Conservation (phyloP, 331 rosid species). For the Prunus yedoensis region DNA sequence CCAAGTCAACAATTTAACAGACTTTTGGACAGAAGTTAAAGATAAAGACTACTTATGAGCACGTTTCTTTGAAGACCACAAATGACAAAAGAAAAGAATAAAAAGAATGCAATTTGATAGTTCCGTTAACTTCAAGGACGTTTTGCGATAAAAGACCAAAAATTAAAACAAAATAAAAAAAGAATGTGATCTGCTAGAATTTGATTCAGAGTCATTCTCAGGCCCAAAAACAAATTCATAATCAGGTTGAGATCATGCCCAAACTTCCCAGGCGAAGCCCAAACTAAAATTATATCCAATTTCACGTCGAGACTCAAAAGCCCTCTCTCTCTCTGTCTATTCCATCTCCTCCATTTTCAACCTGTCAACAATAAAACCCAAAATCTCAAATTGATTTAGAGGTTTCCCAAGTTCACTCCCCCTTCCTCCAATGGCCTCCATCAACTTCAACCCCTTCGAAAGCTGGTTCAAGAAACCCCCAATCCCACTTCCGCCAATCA, state of each 20-base stretch:
- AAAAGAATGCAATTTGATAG: too few relatives aligned
- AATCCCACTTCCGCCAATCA: constrained; percentile 50
- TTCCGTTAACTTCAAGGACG: too few relatives aligned
- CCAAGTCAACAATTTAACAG: too few relatives aligned
- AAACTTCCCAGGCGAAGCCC: background rate
- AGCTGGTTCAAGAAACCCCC: constrained; percentile 73
- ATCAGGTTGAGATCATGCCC: too few relatives aligned
- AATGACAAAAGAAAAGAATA: too few relatives aligned
- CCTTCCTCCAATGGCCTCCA: constrained; percentile 57
- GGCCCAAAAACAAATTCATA: background rate
- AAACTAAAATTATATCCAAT: background rate
- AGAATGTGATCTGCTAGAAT: background rate
- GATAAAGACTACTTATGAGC: too few relatives aligned
- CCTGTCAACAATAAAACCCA: background rate
- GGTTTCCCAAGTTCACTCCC: background rate
- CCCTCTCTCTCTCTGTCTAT: background rate
- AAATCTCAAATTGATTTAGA: background rate
- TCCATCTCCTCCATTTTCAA: background rate
- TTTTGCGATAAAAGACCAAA: too few relatives aligned
- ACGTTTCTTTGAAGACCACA: too few relatives aligned
- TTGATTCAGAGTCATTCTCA: too few relatives aligned
- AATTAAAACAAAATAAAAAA: too few relatives aligned
- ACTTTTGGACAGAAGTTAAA: too few relatives aligned
- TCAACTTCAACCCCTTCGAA: constrained; percentile 72
- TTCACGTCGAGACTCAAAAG: background rate